A percentile compares a stretch with the other conserved stretches of the same genome.
phyloP scores from a whole-genome alignment of 2,329 filamentous ascomycete species.

The Scytalidium sp. region DNA sequence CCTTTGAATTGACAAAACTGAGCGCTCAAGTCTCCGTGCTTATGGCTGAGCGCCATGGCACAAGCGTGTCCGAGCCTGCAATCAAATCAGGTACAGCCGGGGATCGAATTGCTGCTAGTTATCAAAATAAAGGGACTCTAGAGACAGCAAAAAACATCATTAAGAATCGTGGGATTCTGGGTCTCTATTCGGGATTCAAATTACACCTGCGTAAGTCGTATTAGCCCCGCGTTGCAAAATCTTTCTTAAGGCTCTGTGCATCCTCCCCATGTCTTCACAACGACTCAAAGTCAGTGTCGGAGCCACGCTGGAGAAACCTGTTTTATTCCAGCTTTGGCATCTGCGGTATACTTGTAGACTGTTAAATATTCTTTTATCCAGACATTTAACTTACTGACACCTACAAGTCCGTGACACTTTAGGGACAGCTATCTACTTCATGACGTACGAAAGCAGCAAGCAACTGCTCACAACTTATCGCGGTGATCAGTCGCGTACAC shows the following conservation, averaged over 20 bases:
- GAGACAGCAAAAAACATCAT: constrained; percentile 76
- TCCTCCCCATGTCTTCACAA: too few relatives aligned
- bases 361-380: too few relatives aligned
- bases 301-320: background rate
- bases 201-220: constrained; percentile 68
- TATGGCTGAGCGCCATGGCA: constrained; percentile 57
- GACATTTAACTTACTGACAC: constrained; percentile 12
- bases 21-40: constrained; percentile 82
- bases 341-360: too few relatives aligned
- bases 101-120: constrained; percentile 55
- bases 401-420: constrained; percentile 72
- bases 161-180: constrained; percentile 67
- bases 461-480: constrained; percentile 74
- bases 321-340: background rate
- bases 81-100: constrained; percentile 12
- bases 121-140: constrained; percentile 75
- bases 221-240: background rate
- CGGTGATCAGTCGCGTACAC: constrained; percentile 69
- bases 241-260: too few relatives aligned
- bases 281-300: too few relatives aligned
- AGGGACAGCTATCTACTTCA: constrained; percentile 83
- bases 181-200: constrained; percentile 77
- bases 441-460: constrained; percentile 84
- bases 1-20: constrained; percentile 87
- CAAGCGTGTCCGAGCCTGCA: constrained; percentile 28